A percentile compares a stretch with the other conserved stretches of the same genome.
Evolutionary conservation across 495 filamentous ascomycete genomes (phyloP).

Genomic region (Cercophora newfieldiana): DNA sequence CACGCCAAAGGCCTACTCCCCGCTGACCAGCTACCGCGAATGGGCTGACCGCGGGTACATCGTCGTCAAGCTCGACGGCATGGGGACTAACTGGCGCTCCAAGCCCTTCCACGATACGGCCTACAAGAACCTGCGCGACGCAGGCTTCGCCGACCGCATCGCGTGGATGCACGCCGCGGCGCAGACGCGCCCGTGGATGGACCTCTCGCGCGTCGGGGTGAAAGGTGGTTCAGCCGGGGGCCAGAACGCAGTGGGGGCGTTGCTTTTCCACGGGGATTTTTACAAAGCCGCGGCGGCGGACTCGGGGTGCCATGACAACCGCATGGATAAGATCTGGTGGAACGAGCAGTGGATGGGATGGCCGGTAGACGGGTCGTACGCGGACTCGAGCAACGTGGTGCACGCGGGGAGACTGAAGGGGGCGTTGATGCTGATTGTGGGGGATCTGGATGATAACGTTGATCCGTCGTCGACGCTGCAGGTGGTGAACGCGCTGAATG

Average conservation of each 20-base stretch:
- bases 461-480: slow-evolving; percentile 28
- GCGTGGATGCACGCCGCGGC: slow-evolving; percentile 26
- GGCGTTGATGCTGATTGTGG: slow-evolving; percentile 26
- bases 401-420: slow-evolving; percentile 26
- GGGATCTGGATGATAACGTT: slow-evolving; percentile 27
- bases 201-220: slow-evolving; percentile 22
- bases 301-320: slow-evolving; percentile 30
- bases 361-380: slow-evolving; percentile 25
- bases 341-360: slow-evolving; percentile 33
- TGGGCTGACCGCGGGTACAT: slow-evolving; percentile 27
- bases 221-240: slow-evolving; percentile 26
- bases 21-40: slow-evolving; percentile 14
- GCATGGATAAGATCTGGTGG: slow-evolving; percentile 32
- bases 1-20: slow-evolving; percentile 21
- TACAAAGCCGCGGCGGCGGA: slow-evolving; percentile 29
- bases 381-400: slow-evolving; percentile 26
- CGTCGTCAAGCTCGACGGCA: slow-evolving; percentile 29
- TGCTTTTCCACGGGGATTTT: slow-evolving; percentile 30
- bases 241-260: slow-evolving; percentile 24
- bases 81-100: slow-evolving; percentile 30
- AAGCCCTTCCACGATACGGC: slow-evolving; percentile 30
- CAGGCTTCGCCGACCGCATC: slow-evolving; percentile 30
- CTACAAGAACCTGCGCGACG: slow-evolving; percentile 31
- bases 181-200: slow-evolving; percentile 25
- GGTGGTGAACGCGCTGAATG: slow-evolving; percentile 25